These are phyloP conservation scores for Craspedostauros australis DNA, from an alignment of 108 stramenopile genomes.

Conservation along the genomic window DNA sequence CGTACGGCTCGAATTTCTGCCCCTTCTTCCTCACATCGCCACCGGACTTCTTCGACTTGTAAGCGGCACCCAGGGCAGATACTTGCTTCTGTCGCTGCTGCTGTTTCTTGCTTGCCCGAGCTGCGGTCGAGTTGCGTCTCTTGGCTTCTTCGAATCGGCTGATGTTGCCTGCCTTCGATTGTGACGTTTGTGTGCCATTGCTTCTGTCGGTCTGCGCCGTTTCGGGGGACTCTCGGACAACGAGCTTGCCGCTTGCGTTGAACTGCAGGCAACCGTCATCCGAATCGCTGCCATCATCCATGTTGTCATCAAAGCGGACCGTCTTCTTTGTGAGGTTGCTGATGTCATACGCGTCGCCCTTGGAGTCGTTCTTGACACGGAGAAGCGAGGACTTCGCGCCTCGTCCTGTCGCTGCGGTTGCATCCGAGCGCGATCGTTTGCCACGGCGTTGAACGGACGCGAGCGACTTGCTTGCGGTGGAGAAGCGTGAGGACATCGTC, in stretches of 20 bases:
- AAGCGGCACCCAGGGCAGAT: slow-evolving; percentile 69
- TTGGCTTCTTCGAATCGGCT: too few species aligned
- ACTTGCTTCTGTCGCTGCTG: slow-evolving; percentile 12
- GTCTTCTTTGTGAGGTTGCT: slow-evolving; percentile 66
- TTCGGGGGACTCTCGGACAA: slow-evolving; percentile 70
- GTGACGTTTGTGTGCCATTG: too few species aligned
- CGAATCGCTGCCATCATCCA: slow-evolving; percentile 44
- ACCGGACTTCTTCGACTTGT: slow-evolving; percentile 86
- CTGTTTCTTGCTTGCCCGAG: slow-evolving; percentile 20
- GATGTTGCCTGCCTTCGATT: too few species aligned
- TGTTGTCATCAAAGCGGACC: slow-evolving; percentile 41
- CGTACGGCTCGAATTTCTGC: slow-evolving; percentile 88
- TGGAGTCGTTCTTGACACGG: slow-evolving; percentile 53
- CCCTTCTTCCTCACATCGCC: slow-evolving; percentile 90
- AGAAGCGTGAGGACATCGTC: slow-evolving; percentile 6
- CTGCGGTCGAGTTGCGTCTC: too few species aligned
- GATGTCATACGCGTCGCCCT: slow-evolving; percentile 79
- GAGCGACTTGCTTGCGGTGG: slow-evolving; percentile 17
- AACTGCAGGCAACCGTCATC: slow-evolving; percentile 73
- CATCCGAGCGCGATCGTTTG: slow-evolving; percentile 24
- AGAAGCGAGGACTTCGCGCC: slow-evolving; percentile 10
- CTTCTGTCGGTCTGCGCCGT: too few species aligned
- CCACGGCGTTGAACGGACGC: slow-evolving; percentile 20
- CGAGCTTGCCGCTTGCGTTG: slow-evolving; percentile 65
- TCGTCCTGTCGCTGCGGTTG: background rate